A percentile compares a stretch with the other conserved stretches of the same genome.
phyloP scores from a whole-genome alignment of 1,284 basidiomycete genomes.

The Vanrija sp. region DNA sequence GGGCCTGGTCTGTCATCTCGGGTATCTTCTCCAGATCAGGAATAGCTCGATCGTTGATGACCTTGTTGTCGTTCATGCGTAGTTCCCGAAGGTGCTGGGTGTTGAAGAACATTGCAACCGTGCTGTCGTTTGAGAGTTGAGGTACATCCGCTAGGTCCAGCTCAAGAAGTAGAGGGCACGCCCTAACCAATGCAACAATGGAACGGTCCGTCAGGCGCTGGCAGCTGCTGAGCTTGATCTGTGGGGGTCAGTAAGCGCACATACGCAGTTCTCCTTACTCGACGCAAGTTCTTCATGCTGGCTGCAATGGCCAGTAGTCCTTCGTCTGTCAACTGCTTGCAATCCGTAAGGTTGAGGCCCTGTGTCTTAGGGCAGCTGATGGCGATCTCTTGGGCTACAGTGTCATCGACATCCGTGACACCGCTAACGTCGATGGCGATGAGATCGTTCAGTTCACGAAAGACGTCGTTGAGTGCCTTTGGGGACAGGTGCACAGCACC shows the following conservation, averaged over 20 bases:
- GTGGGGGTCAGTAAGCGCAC: constrained; percentile 21
- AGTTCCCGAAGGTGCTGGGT: constrained; percentile 85
- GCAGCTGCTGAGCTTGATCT: constrained; percentile 81
- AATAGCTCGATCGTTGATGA: constrained; percentile 81
- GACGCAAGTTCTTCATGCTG: constrained; percentile 69
- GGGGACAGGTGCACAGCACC: constrained; percentile 73
- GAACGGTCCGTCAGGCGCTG: constrained; percentile 73
- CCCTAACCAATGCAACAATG: constrained; percentile 70
- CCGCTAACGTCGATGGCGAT: constrained; percentile 85
- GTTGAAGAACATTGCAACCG: constrained; percentile 79
- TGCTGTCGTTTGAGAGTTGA: constrained; percentile 68
- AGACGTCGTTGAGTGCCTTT: constrained; percentile 62
- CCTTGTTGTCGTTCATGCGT: constrained; percentile 71
- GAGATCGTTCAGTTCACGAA: constrained; percentile 68
- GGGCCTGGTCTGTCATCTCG: constrained; percentile 14
- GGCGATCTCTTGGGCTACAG: constrained; percentile 68
- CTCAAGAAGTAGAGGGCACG: constrained; percentile 85
- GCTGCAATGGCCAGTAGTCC: constrained; percentile 73
- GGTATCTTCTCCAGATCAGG: constrained; percentile 59
- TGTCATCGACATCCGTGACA: constrained; percentile 65
- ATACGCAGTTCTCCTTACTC: constrained; percentile 49
- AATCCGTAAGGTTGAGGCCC: constrained; percentile 86
- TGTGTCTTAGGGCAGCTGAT: constrained; percentile 71
- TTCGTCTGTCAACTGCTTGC: constrained; percentile 72
- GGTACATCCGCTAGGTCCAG: constrained; percentile 86